These are phyloP conservation scores for Ustilago tritici DNA, from an alignment of 1,284 basidiomycete species.

Conservation along the genomic window DNA sequence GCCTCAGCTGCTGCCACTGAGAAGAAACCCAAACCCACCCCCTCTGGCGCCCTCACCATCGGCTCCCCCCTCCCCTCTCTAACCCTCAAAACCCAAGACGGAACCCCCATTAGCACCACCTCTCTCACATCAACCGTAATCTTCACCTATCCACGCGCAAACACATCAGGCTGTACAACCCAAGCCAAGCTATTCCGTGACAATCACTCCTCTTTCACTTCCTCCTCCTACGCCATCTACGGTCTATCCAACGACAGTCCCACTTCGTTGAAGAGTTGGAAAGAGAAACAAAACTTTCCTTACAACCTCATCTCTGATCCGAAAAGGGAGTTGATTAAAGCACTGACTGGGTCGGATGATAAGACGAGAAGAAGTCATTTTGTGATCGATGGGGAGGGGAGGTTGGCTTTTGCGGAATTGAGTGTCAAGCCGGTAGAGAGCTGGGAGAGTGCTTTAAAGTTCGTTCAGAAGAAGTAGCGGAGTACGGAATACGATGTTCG, in stretches of 20 bases:
- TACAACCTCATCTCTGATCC: constrained; percentile 90
- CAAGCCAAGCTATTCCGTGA: constrained; percentile 75
- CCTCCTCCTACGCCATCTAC: constrained; percentile 80
- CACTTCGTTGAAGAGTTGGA: constrained; percentile 74
- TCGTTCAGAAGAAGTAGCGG: constrained; percentile 17
- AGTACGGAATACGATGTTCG: background rate
- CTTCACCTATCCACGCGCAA: constrained; percentile 45
- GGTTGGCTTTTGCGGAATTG: constrained; percentile 42
- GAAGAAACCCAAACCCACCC: constrained; percentile 34
- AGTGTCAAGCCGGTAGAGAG: constrained; percentile 61
- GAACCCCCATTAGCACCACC: background rate
- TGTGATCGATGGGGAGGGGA: constrained; percentile 58
- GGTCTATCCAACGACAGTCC: constrained; percentile 88
- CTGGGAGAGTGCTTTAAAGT: constrained; percentile 22
- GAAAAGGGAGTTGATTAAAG: constrained; percentile 80
- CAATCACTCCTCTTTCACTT: constrained; percentile 79
- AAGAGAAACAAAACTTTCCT: constrained; percentile 78
- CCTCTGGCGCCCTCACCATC: constrained; percentile 73
- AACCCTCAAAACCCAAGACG: constrained; percentile 74
- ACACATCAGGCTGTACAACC: constrained; percentile 60
- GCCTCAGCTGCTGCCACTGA: background rate
- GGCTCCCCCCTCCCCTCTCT: constrained; percentile 83
- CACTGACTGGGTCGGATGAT: constrained; percentile 80
- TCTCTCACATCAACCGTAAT: constrained; percentile 65
- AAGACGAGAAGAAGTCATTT: constrained; percentile 74